These are phyloP conservation scores for Kuraishia ogatae DNA, from an alignment of 805 yeast genomes.

Conservation along the genomic window DNA sequence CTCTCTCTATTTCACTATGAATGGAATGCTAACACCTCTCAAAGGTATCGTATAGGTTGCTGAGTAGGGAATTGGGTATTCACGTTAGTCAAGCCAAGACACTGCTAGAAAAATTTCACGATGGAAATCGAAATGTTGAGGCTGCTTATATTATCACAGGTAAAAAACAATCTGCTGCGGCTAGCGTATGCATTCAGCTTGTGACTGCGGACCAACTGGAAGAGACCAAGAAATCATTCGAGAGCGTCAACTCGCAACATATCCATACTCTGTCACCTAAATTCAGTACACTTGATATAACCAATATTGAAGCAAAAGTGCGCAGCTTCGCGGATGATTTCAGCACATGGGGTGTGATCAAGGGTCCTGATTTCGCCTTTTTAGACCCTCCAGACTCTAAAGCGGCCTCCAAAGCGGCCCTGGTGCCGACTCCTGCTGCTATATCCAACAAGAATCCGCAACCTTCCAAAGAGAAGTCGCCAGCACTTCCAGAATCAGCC, in stretches of 20 bases:
- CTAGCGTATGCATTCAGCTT: background rate
- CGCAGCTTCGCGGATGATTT: slow-evolving; percentile 2
- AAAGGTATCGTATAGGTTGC: slow-evolving; percentile 30
- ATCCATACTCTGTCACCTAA: background rate
- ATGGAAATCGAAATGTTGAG: slow-evolving; percentile 24
- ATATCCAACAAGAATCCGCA: background rate
- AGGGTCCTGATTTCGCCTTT: slow-evolving; percentile 6
- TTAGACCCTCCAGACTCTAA: background rate
- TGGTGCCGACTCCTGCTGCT: background rate
- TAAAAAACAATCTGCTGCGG: slow-evolving; percentile 5
- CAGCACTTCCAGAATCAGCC: background rate
- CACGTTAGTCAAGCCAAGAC: slow-evolving; percentile 30
- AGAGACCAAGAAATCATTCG: slow-evolving; percentile 20
- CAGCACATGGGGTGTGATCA: slow-evolving; percentile 11
- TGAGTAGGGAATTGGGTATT: slow-evolving; percentile 30
- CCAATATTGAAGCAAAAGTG: background rate
- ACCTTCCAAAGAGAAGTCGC: background rate
- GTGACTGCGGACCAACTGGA: slow-evolving; percentile 10
- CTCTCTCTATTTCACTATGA: background rate
- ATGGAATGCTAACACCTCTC: background rate
- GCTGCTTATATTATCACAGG: slow-evolving; percentile 38
- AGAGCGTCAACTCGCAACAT: slow-evolving; percentile 3
- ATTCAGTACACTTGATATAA: background rate
- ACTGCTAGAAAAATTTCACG: slow-evolving; percentile 28
- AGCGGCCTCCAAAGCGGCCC: background rate